phyloP scores from a whole-genome alignment of 2,329 filamentous ascomycete genomes.

The Fusarium staphyleae region DNA sequence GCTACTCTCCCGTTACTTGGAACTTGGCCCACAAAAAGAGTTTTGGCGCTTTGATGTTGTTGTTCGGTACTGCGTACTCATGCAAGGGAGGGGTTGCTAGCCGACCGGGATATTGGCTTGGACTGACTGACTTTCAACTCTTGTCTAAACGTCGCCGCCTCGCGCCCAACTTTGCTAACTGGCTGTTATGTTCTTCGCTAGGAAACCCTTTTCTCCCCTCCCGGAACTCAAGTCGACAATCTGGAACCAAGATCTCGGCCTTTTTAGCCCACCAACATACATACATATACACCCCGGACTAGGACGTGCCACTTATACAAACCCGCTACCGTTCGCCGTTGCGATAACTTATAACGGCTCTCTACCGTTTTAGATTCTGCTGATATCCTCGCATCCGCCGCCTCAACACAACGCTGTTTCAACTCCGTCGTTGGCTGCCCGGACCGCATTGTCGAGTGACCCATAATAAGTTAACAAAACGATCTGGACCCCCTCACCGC shows the following conservation, averaged over 20 bases:
- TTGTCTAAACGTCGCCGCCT: conserved; percentile 23
- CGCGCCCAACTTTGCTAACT: conserved; percentile 30
- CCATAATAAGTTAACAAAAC: conserved; percentile 37
- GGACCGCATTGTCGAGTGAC: conserved; percentile 26
- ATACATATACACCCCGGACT: conserved; percentile 27
- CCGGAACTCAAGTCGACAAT: conserved; percentile 15
- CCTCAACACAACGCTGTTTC: conserved; percentile 23
- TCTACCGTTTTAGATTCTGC: conserved; percentile 7
- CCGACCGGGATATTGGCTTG: conserved; percentile 20
- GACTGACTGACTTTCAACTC: conserved; percentile 23
- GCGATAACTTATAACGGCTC: conserved; percentile 21
- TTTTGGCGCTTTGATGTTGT: conserved; percentile 17
- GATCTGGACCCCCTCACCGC: conserved; percentile 43
- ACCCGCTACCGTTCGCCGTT: conserved; percentile 25
- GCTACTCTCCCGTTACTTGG: conserved; percentile 1
- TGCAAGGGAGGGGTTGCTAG: conserved; percentile 32
- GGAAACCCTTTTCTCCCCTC: conserved; percentile 8
- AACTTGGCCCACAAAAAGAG: conserved; percentile 20
- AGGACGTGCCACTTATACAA: conserved; percentile 23
- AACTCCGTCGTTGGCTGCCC: conserved; percentile 28
- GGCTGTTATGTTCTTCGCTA: conserved; percentile 23
- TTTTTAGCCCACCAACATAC: conserved; percentile 1
- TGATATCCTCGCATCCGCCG: conserved; percentile 4
- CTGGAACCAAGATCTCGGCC: conserved; percentile 28
- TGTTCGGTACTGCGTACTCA: conserved; percentile 28